Conservation (phyloP, 306 rosid species). For the Phaseolus lunatus region DNA sequence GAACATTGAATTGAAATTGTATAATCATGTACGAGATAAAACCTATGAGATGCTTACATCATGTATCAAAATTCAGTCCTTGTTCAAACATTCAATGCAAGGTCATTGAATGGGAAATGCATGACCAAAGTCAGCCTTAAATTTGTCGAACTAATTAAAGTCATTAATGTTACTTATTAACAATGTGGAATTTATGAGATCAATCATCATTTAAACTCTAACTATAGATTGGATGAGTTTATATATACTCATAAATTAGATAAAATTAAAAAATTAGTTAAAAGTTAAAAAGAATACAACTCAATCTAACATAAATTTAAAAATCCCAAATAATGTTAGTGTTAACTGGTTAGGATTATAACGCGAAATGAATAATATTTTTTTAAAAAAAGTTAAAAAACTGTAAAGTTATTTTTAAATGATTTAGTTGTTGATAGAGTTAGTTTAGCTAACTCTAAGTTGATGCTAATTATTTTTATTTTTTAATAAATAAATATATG, state of each 20-base stretch:
- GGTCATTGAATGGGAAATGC: neutral
- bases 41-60: conserved; percentile 8
- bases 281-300: neutral
- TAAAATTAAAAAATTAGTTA: neutral
- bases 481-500: too few relatives aligned
- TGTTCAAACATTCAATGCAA: neutral
- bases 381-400: too few relatives aligned
- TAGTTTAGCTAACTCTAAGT: too few relatives aligned
- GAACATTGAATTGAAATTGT: conserved; percentile 4
- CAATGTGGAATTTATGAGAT: neutral
- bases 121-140: neutral
- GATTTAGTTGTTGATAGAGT: too few relatives aligned
- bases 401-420: too few relatives aligned
- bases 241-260: neutral
- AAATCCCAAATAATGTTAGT: too few relatives aligned
- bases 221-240: neutral
- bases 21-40: neutral
- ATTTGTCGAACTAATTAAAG: conserved; percentile 16
- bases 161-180: neutral
- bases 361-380: too few relatives aligned
- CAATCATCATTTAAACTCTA: neutral
- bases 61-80: neutral
- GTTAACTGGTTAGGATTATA: too few relatives aligned
- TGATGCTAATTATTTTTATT: too few relatives aligned
- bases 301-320: too few relatives aligned